Evolutionary conservation across 2,329 filamentous ascomycete species (phyloP).

Genomic region (Tricladium varicosporioides): DNA sequence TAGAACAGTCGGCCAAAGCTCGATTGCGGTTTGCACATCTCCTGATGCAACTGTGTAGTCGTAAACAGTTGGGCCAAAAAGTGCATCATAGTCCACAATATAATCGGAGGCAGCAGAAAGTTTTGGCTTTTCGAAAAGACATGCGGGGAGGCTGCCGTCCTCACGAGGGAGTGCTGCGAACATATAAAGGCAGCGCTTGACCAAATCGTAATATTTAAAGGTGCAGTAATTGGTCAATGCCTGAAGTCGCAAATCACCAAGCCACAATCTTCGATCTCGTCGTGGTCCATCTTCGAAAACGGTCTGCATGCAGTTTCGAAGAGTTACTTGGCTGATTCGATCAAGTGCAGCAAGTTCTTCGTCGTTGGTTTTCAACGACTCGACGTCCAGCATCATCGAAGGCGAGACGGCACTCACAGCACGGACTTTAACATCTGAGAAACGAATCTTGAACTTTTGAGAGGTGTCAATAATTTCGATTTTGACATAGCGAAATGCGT

Average conservation of each 20-base stretch:
- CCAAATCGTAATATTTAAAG: slow-evolving; percentile 35
- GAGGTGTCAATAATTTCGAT: slow-evolving; percentile 38
- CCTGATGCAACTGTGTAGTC: slow-evolving; percentile 36
- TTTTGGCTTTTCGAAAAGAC: slow-evolving; percentile 35
- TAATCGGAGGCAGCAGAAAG: slow-evolving; percentile 35
- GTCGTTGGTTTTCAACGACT: slow-evolving; percentile 15
- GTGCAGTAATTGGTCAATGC: slow-evolving; percentile 39
- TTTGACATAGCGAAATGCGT: slow-evolving; percentile 37
- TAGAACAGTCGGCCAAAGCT: slow-evolving; percentile 35
- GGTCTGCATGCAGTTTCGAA: slow-evolving; percentile 40
- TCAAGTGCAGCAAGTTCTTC: slow-evolving; percentile 33
- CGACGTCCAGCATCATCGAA: slow-evolving; percentile 9
- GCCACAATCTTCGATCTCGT: slow-evolving; percentile 38
- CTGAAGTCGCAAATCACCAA: slow-evolving; percentile 38
- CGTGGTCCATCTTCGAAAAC: slow-evolving; percentile 40
- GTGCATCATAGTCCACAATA: slow-evolving; percentile 38
- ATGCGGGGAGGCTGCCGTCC: no score
- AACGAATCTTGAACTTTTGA: slow-evolving; percentile 34
- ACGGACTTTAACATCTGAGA: slow-evolving; percentile 30
- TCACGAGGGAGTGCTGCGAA: slow-evolving; percentile 36
- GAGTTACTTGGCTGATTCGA: slow-evolving; percentile 33
- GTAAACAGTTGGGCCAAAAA: slow-evolving; percentile 35
- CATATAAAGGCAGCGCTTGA: slow-evolving; percentile 37
- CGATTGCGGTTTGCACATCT: slow-evolving; percentile 29
- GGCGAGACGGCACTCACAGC: slow-evolving; percentile 33